Evolutionary conservation across 2,329 filamentous ascomycete species (phyloP), one percentile per base, ranked within the genome.

Genomic region (Ophiostoma populinum): DNA sequence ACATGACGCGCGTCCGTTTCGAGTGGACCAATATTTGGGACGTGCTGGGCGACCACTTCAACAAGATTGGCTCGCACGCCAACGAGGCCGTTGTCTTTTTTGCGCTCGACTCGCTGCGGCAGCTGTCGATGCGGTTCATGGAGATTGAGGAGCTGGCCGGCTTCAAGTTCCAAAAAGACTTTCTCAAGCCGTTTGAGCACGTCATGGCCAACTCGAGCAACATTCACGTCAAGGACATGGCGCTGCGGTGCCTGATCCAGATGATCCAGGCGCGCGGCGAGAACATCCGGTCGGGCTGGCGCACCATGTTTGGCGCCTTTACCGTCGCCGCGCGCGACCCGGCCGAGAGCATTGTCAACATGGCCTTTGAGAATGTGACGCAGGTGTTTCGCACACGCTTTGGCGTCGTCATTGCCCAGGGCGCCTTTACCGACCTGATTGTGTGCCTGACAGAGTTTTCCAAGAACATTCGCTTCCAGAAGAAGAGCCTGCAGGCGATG

Each of bases 131-230:
- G 86, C 79, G 86, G 13, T 99, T 98, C 52, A 81, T 98, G 80
- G 90, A 98, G 55, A 85, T 95, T 41, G 90, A 93, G 52, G 90
- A 99, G 54, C 58, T 99, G 46, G 83, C 90, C 1, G 90, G 92
- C 49, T 99, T 99, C 70, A 95, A 95, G 55, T 99, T 99, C 51
- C 90, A 99, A 49, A 99, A 99, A 54, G 87, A 99, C 52, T 98
- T 99, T 54, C 59, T 98, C 36, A 95, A 94, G 56, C 90, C 92
- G 0, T 99, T 98, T 47, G 87, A 98, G 58, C 83, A 95, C 53
- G 85, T 99, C 47, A 82, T 98, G 61, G 77, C 80, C 39, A 95
- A 98, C 53, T 90, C 85, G 27, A 82, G 67, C 43, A 83, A 90
- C 43, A 75, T 93, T 13, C 75, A 81, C 1, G 90, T 99, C 47